Evolutionary conservation across 768 basidiomycete species (phyloP), one percentile per base, ranked within the genome.

Genomic region (Pleurotus ostreatus): DNA sequence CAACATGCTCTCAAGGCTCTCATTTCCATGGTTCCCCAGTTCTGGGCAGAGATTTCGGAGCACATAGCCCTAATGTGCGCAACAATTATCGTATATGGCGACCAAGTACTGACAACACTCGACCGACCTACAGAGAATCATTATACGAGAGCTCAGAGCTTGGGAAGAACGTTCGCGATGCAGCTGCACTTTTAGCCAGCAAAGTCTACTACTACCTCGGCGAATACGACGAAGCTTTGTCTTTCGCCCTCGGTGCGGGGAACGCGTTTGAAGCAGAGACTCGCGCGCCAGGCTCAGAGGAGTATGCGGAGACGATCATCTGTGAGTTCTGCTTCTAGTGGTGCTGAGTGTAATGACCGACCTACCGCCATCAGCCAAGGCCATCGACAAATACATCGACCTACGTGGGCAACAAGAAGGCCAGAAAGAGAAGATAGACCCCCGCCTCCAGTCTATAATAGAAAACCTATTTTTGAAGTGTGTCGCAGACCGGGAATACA

Each of bases 11-110:
- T 99, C 63, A 83, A 83, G 49, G 81, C 87, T 45, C 79, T 99
- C 53, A 89, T 85, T 65, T 74, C 82, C 13, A 82, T 98, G 45
- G 93, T 98, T 5, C 85, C 94, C 39, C 88, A 91, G 64, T 98
- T 98, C 72, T 99, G 97, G 97, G 89, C 96, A 46, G 97, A 99
- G 78, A 96, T 98, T 65, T 94, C 93, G 63, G 97, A 99, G 71
- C 85, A 91, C 68, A 88, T 98, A 64, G 82, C 89, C 34, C 75
- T 85, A 57, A 94, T 98, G 95, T 92, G 69, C 64, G 92, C 76
- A 54, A 22, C 41, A 44, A 44, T 44, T 44, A 44, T 44, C 15
- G n/a, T 5, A 16, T 7, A 22, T 44, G 41, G 12, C 20, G 11
- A 8, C 30, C 30, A 34, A 34, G 20, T 22, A 16, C 41, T 44